Base-by-base conservation (phyloP, 2,329 filamentous ascomycete genomes). In the Fusarium sp. region DNA sequence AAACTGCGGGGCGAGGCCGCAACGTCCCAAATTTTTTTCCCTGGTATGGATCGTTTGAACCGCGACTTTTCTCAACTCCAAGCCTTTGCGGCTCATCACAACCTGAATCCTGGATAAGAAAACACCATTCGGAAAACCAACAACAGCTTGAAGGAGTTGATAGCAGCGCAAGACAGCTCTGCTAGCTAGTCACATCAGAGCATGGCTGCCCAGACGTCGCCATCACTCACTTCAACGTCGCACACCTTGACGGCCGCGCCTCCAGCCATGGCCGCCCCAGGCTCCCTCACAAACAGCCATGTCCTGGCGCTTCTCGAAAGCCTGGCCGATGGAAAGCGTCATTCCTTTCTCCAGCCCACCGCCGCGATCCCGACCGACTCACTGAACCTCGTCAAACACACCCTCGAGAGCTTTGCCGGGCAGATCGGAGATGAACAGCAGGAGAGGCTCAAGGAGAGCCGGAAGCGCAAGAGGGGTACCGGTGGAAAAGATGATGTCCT, bases 261-360 rank as follows among this genome's bases (percentile, higher is more conserved):
- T 59, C 81, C 85, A 51, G 75, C 77, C 59, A 83, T 83, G 77
- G 77, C 78, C 25, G 77, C 79, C 65, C 66, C 80, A 60, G 76
- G 81, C 69, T 76, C 82, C 70, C 61, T 67, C 67, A 61, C 70
- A 60, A 72, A 75, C 64, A 76, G 77, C 67, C 78, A 82, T 68
- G 78, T 83, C 57, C 79, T 83, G 71, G 82, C 83, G 25, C 83
- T 91, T 64, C 81, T 90, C 65, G 83, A 88, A 63, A 84, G 82
- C 68, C 83, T 92, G 53, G 81, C 80, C 68, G 79, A 88, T 14
- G 81, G 83, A 62, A 87, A 88, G 64, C 90, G 92, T 11, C 90
- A 94, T 76, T 79, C 81, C 25, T 97, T 97, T 76, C 83, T 97
- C n/a, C 89, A 91, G 69, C 93, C 95, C 4, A 83, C 87, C 3